Base-by-base conservation (phyloP, 1,284 basidiomycete genomes). In the Ganoderma boninense region DNA sequence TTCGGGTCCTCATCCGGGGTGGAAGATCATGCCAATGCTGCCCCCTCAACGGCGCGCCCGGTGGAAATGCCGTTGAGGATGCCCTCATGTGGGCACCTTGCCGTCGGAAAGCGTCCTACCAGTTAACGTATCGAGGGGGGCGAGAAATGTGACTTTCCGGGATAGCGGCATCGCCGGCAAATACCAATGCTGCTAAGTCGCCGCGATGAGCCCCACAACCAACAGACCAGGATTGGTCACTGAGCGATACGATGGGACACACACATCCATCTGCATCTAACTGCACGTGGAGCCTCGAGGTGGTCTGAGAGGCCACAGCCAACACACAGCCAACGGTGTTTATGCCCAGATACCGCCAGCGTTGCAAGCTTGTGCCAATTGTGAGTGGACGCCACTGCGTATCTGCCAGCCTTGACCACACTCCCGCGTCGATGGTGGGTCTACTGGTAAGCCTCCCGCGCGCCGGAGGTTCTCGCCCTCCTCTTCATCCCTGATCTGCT, bases 341-440 rank as follows among this genome's bases (percentile, higher is more conserved):
- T 35, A 35, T 29, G 11, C 16, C 16, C 26, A 10, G 32, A 29
- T 57, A 32, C 54, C 29, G 7, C 54, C 16, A 14, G 29, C 13
- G 20, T 8, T 49, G 54, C 13, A 18, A 16, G 44, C 44, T 20
- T 20, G 18, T 46, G 44, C 18, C 44, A 46, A 20, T 46, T 46
- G 44, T 46, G 46, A 14, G 54, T 20, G 54, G 13, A 14, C 23
- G 7, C 49, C 26, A 16, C 54, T 57, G 54, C 57, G 57, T 60
- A n/a, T 60, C 20, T 32, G 29, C 29, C 29, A 32, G 29, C n/a
- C n/a, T n/a, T 35, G 20, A 32, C 40, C 49, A 61, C 23, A 52
- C 65, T 73, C 69, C 62, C 72, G 72, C 72, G 72, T 54, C 18
- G 59, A 70, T 32, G 46, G 35, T 70, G 72, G 72, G 69, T 26